phyloP scores from a whole-genome alignment of 2,329 filamentous ascomycete species.

The Ceratocystis lukuohia region DNA sequence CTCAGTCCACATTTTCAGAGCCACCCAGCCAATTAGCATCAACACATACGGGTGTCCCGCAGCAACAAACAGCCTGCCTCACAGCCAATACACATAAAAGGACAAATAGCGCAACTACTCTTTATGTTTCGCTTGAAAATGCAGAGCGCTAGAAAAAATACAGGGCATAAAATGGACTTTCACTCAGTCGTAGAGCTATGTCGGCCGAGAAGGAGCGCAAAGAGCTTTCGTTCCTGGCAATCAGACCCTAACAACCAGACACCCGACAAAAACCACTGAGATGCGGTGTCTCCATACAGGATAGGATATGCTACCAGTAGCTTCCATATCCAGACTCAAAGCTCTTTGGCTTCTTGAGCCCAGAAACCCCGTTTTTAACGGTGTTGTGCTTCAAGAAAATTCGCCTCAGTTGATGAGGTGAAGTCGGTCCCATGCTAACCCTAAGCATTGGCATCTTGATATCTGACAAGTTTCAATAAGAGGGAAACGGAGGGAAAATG shows the following conservation, averaged over 20 bases:
- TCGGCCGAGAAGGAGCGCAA: neutral
- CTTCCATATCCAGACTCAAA: no score
- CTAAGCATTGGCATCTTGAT: neutral
- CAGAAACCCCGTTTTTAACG: no score
- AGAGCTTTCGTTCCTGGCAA: neutral
- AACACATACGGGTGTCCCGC: neutral
- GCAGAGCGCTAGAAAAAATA: neutral
- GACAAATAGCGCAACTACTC: neutral
- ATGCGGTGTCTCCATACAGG: no score
- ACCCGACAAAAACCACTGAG: no score
- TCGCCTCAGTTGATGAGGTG: neutral
- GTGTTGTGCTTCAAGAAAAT: neutral
- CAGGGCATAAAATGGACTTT: neutral
- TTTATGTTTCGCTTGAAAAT: neutral
- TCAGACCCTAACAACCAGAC: no score
- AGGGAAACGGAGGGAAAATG: neutral
- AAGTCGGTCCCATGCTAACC: neutral
- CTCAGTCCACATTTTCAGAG: neutral
- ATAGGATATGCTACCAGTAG: no score
- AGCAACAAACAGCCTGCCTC: no score
- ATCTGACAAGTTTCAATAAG: neutral
- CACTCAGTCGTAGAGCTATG: neutral
- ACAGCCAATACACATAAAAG: no score
- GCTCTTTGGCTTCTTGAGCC: no score
- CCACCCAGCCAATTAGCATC: neutral